These are phyloP conservation scores for Adansonia grandidieri DNA, from an alignment of 441 rosid genomes.

Conservation along the genomic window DNA sequence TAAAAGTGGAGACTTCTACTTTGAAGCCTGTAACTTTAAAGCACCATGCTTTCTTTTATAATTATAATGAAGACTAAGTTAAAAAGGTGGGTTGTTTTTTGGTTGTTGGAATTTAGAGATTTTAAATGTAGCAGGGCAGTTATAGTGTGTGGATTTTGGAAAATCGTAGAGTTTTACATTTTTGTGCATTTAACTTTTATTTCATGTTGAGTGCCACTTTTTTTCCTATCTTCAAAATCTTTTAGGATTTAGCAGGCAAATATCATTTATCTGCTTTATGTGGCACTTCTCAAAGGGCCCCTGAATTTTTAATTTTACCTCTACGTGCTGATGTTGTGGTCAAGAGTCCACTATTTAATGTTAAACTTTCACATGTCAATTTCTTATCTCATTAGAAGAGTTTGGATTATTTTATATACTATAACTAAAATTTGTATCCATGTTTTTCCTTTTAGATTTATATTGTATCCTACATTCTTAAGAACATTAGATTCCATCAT, in stretches of 20 bases:
- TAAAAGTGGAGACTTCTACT: slow-evolving; percentile 79
- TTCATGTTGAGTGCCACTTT: slow-evolving; percentile 21
- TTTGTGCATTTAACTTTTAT: slow-evolving; percentile 7
- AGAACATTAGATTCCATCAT: slow-evolving; percentile 1
- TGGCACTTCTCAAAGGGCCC: slow-evolving; percentile 60
- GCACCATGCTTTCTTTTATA: too few relatives aligned
- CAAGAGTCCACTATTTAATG: slow-evolving; percentile 66
- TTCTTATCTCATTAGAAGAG: slow-evolving; percentile 20
- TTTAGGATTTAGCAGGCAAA: slow-evolving; percentile 84
- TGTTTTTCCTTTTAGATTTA: background rate
- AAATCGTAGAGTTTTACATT: background rate
- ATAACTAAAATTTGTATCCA: background rate
- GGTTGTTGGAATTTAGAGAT: background rate
- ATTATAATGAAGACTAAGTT: background rate
- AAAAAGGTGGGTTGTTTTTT: background rate
- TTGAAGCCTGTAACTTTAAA: slow-evolving; percentile 53
- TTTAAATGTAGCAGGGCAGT: background rate
- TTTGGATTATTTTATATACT: background rate
- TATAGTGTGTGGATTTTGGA: background rate
- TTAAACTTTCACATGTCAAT: slow-evolving; percentile 81
- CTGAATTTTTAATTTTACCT: slow-evolving; percentile 85
- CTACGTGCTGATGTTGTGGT: slow-evolving; percentile 72
- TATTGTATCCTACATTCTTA: slow-evolving; percentile 5
- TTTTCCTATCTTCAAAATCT: slow-evolving; percentile 30
- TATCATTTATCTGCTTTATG: slow-evolving; percentile 86